Evolutionary conservation across 208 protist species (phyloP).

Genomic region (Blechomonas ayalai): DNA sequence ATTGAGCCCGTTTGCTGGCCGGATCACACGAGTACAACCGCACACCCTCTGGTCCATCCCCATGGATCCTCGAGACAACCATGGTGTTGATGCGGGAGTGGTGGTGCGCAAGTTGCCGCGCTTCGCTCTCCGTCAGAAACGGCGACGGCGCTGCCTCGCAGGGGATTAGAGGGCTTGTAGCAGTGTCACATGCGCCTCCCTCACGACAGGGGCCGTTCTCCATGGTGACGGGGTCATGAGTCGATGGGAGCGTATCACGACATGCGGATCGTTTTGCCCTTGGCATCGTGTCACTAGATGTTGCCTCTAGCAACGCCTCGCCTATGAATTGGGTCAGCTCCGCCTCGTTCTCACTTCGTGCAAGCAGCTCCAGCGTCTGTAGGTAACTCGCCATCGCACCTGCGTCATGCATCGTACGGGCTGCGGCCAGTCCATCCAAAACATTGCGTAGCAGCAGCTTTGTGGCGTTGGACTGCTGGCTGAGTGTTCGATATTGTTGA

Average conservation of each 20-base stretch:
- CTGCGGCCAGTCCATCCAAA: constrained; percentile 67
- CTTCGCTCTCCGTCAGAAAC: constrained; percentile 11
- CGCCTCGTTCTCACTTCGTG: constrained; percentile 56
- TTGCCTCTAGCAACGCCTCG: constrained; percentile 34
- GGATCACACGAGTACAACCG: constrained; percentile 68
- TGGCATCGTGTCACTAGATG: background rate
- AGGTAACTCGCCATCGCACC: constrained; percentile 38
- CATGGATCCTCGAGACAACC: constrained; percentile 39
- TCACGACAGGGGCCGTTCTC: no score
- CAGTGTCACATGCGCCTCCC: no score
- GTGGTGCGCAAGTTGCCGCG: constrained; percentile 10
- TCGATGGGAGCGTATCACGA: no score
- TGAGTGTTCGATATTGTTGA: constrained; percentile 55
- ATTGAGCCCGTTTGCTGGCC: constrained; percentile 53
- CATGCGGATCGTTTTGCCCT: no score
- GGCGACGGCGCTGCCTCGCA: background rate
- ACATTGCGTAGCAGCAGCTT: constrained; percentile 66
- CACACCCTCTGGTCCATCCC: constrained; percentile 54
- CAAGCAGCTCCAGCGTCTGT: constrained; percentile 71
- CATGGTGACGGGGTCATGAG: no score
- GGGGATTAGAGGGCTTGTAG: background rate
- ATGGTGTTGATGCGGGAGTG: constrained; percentile 32
- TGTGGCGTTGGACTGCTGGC: constrained; percentile 33
- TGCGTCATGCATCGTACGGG: constrained; percentile 35
- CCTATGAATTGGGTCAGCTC: constrained; percentile 46